Evolutionary conservation across 1,139 yeast species (phyloP).

Genomic region (Candida sanyaensis): DNA sequence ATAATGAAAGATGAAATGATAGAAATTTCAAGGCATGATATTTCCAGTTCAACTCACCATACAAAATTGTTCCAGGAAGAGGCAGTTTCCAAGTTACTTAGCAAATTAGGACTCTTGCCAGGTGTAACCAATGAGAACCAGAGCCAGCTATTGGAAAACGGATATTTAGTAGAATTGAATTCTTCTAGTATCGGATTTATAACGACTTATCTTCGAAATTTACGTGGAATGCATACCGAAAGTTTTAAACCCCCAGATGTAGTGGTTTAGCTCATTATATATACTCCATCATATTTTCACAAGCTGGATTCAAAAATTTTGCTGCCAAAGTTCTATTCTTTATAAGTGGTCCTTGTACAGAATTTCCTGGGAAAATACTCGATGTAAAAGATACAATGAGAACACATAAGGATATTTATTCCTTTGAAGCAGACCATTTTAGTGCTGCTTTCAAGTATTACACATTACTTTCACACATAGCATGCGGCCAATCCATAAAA

Average conservation of each 20-base stretch:
- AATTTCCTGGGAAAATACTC: conserved; percentile 34
- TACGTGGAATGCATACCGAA: conserved; percentile 27
- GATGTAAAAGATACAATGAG: conserved; percentile 23
- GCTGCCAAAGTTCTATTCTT: conserved; percentile 30
- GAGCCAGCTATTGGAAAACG: background rate
- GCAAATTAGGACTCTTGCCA: background rate
- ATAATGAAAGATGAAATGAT: background rate
- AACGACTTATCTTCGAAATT: conserved; percentile 15
- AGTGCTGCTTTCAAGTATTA: conserved; percentile 30
- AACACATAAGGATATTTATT: conserved; percentile 37
- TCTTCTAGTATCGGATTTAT: conserved; percentile 1
- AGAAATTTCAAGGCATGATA: conserved; percentile 5
- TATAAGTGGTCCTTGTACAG: conserved; percentile 39
- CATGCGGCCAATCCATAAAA: conserved; percentile 30
- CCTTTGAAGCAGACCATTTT: conserved; percentile 29
- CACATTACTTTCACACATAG: conserved; percentile 27
- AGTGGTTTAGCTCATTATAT: conserved; percentile 36
- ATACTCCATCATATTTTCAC: conserved; percentile 22
- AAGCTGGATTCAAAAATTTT: conserved; percentile 20
- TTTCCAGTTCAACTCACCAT: background rate
- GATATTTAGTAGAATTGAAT: conserved; percentile 2
- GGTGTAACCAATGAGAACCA: background rate
- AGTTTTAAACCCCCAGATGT: conserved; percentile 31
- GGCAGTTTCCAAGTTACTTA: background rate
- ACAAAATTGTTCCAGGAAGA: conserved; percentile 7